Evolutionary conservation across 2,329 filamentous ascomycete genomes (phyloP).

Genomic region (Microthyrium microscopicum): DNA sequence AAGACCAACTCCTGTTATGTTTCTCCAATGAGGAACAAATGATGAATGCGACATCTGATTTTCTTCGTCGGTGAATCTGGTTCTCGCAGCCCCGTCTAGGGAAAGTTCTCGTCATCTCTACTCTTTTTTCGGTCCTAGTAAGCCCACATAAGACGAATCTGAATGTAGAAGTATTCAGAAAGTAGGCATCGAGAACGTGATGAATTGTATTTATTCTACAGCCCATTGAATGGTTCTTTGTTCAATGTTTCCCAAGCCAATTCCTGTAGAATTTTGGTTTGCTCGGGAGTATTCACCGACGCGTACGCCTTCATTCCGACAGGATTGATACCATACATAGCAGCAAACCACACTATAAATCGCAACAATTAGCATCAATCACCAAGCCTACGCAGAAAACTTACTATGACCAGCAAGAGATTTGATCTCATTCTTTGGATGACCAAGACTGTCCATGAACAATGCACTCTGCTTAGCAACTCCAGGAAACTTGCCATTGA

Average conservation of each 20-base stretch:
- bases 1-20: too few relatives aligned
- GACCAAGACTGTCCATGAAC: neutral
- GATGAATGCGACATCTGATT: too few relatives aligned
- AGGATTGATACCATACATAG: neutral
- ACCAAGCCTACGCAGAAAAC: neutral
- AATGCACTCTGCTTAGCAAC: neutral
- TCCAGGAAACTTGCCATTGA: neutral
- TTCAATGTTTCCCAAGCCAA: neutral
- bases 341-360: neutral
- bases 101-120: too few relatives aligned
- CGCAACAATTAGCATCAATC: neutral
- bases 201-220: too few relatives aligned
- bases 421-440: neutral
- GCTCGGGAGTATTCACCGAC: neutral
- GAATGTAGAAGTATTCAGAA: too few relatives aligned
- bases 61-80: too few relatives aligned
- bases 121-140: too few relatives aligned
- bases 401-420: neutral
- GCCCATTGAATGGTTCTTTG: neutral
- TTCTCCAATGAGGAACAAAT: too few relatives aligned
- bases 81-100: too few relatives aligned
- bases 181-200: too few relatives aligned
- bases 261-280: neutral
- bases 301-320: neutral
- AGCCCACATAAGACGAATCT: too few relatives aligned